phyloP scores from a whole-genome alignment of 352 stramenopile species.

The Labyrinthula sp. region DNA sequence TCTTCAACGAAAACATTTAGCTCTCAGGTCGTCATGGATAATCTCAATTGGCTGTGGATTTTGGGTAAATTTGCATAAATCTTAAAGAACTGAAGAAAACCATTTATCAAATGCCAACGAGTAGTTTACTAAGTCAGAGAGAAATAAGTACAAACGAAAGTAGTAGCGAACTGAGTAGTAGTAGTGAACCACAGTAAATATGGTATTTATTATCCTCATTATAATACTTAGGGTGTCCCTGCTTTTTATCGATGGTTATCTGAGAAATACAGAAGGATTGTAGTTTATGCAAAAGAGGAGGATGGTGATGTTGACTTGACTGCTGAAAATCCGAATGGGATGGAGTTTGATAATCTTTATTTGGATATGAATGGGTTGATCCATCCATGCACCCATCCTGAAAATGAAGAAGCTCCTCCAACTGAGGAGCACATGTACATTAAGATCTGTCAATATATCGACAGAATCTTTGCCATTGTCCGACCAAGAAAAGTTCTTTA shows the following conservation, averaged over 20 bases:
- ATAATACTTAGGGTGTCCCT: constrained; percentile 97
- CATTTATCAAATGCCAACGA: too few relatives aligned
- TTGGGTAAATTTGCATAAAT: too few relatives aligned
- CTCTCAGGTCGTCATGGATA: too few relatives aligned
- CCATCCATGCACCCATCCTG: constrained; percentile 90
- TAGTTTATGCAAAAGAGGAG: constrained; percentile 44
- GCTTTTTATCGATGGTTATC: constrained; percentile 96
- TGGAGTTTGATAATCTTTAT: constrained; percentile 93
- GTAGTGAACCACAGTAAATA: too few relatives aligned
- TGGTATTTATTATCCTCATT: too few relatives aligned
- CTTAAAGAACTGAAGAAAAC: too few relatives aligned
- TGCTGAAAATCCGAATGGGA: constrained; percentile 69
- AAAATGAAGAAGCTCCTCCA: constrained; percentile 55
- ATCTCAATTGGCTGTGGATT: too few relatives aligned
- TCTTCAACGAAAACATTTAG: too few relatives aligned
- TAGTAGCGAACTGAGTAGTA: too few relatives aligned
- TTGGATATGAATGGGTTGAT: constrained; percentile 99
- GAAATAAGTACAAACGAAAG: too few relatives aligned
- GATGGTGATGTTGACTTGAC: constrained; percentile 49
- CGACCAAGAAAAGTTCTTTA: constrained; percentile 82
- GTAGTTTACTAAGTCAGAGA: too few relatives aligned
- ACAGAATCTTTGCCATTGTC: constrained; percentile 76
- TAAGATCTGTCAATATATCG: constrained; percentile 80
- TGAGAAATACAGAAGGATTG: constrained; percentile 96
- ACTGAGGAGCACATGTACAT: constrained; percentile 95